Base-by-base conservation (phyloP, 441 rosid species). In the Populus trichocarpa region DNA sequence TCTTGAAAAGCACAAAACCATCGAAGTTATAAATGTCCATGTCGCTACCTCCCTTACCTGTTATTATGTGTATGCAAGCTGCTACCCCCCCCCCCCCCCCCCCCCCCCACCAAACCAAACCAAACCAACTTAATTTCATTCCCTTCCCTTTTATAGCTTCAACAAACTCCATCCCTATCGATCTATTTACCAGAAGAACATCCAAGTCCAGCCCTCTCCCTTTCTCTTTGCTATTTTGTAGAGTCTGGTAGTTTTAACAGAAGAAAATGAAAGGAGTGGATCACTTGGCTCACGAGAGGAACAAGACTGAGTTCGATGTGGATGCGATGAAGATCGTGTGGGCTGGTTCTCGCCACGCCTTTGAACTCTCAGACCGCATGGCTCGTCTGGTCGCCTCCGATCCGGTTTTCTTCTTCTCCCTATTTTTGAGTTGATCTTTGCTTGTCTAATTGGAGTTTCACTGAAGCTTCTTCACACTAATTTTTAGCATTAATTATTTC, bases 271-370 rank as follows among this genome's bases (percentile, higher is more conserved):
- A 84, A 33, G 92, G 83, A 33, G 84, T 87, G 18, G 98, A 94
- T 84, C 84, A 88, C 78, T 83, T 88, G 32, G 93, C 88, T 16
- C 84, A 78, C 20, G 98, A 96, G 90, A 88, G 97, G 82, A 88
- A 67, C 85, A 91, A 79, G 84, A 92, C 93, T 0, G 85, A 88
- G 82, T 92, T 96, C 81, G 94, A 92, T 61, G 96, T 92, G 63
- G 92, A 92, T 6, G 90, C 87, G 68, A 91, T 96, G 97, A 96
- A 96, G 89, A 78, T 94, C 89, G 91, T 89, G 68, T 96, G 98
- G 98, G 97, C 93, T 26, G 96, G 99, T 63, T 96, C 99, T n/a
- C 93, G 85, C 76, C 93, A 87, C 57, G 90, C 85, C 83, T 86
- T 86, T 38, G 91, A 96, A 75, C 83, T 91, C 84, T 85, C 93